Evolutionary conservation across 176 grass and related monocot species (phyloP).

Genomic region (Musa beccarii): DNA sequence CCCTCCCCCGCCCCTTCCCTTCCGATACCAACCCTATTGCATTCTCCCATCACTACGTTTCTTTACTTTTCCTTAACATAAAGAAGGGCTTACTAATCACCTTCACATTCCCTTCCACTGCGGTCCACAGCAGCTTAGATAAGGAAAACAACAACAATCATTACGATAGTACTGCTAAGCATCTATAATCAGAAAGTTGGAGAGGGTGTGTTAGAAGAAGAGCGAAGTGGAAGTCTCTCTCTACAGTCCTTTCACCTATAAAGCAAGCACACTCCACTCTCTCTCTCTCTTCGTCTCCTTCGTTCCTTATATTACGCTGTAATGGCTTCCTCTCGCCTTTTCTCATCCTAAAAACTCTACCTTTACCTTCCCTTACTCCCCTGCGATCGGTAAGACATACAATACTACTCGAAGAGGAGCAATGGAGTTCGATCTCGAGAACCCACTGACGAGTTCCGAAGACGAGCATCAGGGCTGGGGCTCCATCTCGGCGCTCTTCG

Average conservation of each 20-base stretch:
- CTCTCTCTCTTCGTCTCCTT: too few species aligned
- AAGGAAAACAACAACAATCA: too few species aligned
- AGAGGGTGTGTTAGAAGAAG: background rate
- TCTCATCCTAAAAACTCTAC: background rate
- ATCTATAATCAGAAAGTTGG: too few species aligned
- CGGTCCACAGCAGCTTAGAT: too few species aligned
- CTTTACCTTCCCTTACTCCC: background rate
- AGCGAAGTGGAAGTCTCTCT: background rate
- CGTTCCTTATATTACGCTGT: background rate
- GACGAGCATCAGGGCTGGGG: conserved; percentile 48
- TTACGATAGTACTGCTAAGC: too few species aligned
- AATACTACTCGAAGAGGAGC: background rate
- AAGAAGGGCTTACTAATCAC: background rate
- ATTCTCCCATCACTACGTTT: background rate
- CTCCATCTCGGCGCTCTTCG: conserved; percentile 42
- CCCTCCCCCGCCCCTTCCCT: background rate
- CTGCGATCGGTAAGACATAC: too few species aligned
- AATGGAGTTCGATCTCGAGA: conserved; percentile 70
- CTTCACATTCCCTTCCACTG: background rate
- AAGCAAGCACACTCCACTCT: background rate
- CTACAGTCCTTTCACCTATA: conserved; percentile 1
- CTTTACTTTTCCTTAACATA: background rate
- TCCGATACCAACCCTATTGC: too few species aligned
- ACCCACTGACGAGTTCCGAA: conserved; percentile 75
- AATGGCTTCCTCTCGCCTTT: background rate